Evolutionary conservation across 768 basidiomycete species (phyloP), one percentile per base, ranked within the genome.

Genomic region (Hygrocybe coccinea): DNA sequence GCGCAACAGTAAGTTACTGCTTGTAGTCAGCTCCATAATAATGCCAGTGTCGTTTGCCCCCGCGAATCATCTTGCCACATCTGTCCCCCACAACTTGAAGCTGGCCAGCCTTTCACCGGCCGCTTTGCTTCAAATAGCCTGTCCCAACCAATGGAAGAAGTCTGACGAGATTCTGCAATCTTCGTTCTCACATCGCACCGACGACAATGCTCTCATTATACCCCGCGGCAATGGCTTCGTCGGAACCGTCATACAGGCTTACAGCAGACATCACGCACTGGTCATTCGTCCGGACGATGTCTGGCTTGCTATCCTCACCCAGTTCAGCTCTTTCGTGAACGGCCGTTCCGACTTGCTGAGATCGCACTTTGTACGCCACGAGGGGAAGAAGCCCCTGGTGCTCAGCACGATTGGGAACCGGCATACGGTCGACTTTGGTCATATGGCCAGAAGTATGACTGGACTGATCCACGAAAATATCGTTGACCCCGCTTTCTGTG

Each of bases 261-360:
- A 73, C 61, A 68, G 67, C 39, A 62, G 69, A n/a, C 74, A 75
- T 19, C 38, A 41, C 19, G 38, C 38, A 19, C 45, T 71, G 43
- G 35, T 60, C 2, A 61, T 66, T 44, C 53, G 57, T 34, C 57
- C 57, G 39, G 65, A 67, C 29, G 66, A 67, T 38, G 66, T 79
- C 19, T 78, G 78, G 73, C 63, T 71, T 2, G 70, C 72, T 7
- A 73, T 74, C 33, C 59, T 74, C 15, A 59, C 57, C 7, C 74
- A 76, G 43, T 61, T 75, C 57, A 73, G 64, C 54, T 65, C 71
- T 56, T 74, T 60, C 41, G 63, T 71, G 21, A 64, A 65, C 51
- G 63, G 60, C 14, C 59, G 69, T 45, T 57, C 66, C 5, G 73
- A 74, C 46, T 65, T 66, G 1, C 60, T 76, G n/a, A 64, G 73